Base-by-base conservation (phyloP, 2,329 filamentous ascomycete species). In the Eutypa lata region DNA sequence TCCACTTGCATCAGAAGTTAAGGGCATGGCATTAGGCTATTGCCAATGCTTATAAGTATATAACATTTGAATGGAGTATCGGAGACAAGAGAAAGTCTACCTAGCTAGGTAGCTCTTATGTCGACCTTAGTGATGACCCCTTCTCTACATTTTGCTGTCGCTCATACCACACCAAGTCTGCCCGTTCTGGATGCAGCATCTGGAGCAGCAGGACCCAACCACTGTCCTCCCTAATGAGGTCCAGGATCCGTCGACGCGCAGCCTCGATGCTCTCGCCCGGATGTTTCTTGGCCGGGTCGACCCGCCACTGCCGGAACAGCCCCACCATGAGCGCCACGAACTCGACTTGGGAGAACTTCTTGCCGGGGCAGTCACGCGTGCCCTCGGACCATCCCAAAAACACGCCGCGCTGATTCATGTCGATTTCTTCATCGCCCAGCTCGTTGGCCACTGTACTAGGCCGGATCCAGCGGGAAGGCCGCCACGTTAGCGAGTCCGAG, bases 291-390 rank as follows among this genome's bases (percentile, higher is more conserved):
- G 21, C 3, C 13, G 50, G 50, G 3, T 49, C 14, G 4, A 52
- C 50, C 19, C 24, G 38, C 50, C 46, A 49, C 21, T 52, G 31
- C 8, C 22, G 38, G 40, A 52, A 52, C 3, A 49, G 38, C 2
- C n/a, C 50, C 13, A 45, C 50, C 14, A 52, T 19, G 7, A 19
- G 53, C 2, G 59, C 54, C 16, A 68, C 68, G 31, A 66, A 64
- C 57, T 70, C 67, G 11, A 70, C 65, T 44, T 71, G 67, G 2
- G 67, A 65, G 53, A 72, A 70, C 53, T 68, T 70, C 33, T 50
- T 60, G 0, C 67, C 69, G 0, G 66, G 64, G 28, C 68, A 71
- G 48, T 65, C 62, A 7, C 63, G 62, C 13, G 51, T 44, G 13
- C 68, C 68, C 1, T 69, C 66, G 0, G 67, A 67, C 68, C 68